phyloP scores from a whole-genome alignment of 2,329 filamentous ascomycete genomes.

The Pyrenophora graminea region DNA sequence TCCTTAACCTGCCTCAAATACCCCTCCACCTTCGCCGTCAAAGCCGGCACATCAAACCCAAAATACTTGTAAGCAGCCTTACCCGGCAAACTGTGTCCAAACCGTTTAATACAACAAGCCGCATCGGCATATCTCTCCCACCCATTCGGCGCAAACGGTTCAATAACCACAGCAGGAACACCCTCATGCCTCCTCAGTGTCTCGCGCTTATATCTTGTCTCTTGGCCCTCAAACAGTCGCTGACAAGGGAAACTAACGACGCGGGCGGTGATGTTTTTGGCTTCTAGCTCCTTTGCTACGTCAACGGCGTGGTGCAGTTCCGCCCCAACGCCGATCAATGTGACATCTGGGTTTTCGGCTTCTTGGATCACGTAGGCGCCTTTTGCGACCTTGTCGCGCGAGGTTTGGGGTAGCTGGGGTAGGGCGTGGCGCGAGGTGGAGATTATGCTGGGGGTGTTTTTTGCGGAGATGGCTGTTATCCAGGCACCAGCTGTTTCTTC shows the following conservation, averaged over 20 bases:
- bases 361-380: constrained; percentile 57
- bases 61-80: constrained; percentile 61
- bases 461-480: constrained; percentile 51
- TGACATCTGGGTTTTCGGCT: constrained; percentile 48
- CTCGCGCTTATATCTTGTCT: constrained; percentile 51
- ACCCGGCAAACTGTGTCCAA: constrained; percentile 61
- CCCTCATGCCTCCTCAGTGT: constrained; percentile 50
- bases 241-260: constrained; percentile 58
- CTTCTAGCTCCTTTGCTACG: constrained; percentile 47
- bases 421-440: constrained; percentile 54
- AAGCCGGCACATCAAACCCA: constrained; percentile 47
- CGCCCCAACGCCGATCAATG: constrained; percentile 49
- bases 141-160: constrained; percentile 62
- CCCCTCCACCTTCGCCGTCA: constrained; percentile 48
- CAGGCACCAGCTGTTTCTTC: constrained; percentile 63
- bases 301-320: constrained; percentile 55
- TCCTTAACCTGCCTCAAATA: constrained; percentile 46
- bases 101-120: constrained; percentile 57
- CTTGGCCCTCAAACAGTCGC: constrained; percentile 55
- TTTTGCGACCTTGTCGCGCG: constrained; percentile 48
- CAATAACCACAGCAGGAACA: constrained; percentile 61
- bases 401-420: constrained; percentile 42
- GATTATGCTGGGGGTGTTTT: constrained; percentile 52
- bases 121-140: constrained; percentile 67
- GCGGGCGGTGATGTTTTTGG: constrained; percentile 49